These are phyloP conservation scores for Phytophthora sojae DNA, from an alignment of 352 stramenopile genomes.

Conservation along the genomic window DNA sequence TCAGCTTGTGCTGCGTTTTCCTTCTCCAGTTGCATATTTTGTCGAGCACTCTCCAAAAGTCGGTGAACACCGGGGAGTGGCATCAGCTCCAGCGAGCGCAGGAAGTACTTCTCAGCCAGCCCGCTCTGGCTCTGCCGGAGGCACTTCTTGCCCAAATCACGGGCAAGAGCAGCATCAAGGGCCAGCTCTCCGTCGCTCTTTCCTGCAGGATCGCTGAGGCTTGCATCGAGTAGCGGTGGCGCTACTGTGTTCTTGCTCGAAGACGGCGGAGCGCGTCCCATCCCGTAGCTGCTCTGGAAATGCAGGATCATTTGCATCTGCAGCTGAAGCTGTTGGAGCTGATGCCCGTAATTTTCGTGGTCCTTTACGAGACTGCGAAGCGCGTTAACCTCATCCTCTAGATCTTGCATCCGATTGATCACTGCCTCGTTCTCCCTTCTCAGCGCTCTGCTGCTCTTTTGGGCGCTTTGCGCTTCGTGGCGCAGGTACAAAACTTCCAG, in stretches of 20 bases:
- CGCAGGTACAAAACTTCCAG: constrained; percentile 69
- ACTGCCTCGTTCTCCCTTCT: constrained; percentile 13
- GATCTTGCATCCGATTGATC: constrained; percentile 2
- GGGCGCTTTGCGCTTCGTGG: constrained; percentile 30
- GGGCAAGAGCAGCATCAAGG: constrained; percentile 64
- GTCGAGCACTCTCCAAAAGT: constrained; percentile 47
- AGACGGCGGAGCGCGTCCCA: background rate
- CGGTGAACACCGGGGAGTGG: constrained; percentile 60
- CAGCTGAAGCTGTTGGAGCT: constrained; percentile 68
- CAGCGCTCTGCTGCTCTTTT: constrained; percentile 13
- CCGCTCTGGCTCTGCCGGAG: constrained; percentile 51
- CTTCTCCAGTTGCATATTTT: background rate
- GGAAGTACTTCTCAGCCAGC: constrained; percentile 68
- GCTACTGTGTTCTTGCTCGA: background rate
- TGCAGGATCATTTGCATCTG: constrained; percentile 60
- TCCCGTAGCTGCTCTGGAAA: constrained; percentile 19
- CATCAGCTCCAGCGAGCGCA: constrained; percentile 62
- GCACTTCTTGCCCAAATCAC: constrained; percentile 72
- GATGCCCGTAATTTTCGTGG: constrained; percentile 13
- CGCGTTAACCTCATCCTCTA: constrained; percentile 16
- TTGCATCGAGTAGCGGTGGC: constrained; percentile 14
- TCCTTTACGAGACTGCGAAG: constrained; percentile 9
- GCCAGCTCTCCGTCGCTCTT: constrained; percentile 50
- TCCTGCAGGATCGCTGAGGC: background rate
- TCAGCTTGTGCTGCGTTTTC: background rate